phyloP scores from a whole-genome alignment of 805 yeast genomes.

The Kazachstania kunashirensis region DNA sequence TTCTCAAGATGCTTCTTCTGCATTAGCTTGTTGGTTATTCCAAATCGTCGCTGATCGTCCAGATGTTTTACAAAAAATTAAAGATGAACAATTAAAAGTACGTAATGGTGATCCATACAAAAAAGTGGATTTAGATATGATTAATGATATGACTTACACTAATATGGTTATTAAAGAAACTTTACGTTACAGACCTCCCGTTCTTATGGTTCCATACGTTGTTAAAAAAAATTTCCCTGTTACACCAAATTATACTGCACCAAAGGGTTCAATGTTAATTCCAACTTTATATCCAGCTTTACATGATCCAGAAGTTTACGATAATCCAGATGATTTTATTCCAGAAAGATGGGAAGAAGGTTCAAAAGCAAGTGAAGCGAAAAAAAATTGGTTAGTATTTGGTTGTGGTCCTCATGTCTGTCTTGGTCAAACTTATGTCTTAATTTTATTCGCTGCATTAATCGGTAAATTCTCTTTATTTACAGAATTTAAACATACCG shows the following conservation, averaged over 20 bases:
- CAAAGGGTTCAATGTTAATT: conserved; percentile 94
- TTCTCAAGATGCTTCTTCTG: conserved; percentile 95
- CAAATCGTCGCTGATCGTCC: conserved; percentile 95
- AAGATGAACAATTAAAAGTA: conserved; percentile 83
- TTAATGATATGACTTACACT: conserved; percentile 83
- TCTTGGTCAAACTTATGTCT: conserved; percentile 87
- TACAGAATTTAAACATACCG: conserved; percentile 72
- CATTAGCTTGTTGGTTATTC: conserved; percentile 96
- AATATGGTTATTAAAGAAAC: conserved; percentile 85
- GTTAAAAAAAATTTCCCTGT: conserved; percentile 82
- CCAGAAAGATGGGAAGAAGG: conserved; percentile 94
- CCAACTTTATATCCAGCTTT: conserved; percentile 93
- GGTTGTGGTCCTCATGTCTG: conserved; percentile 97
- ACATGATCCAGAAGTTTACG: conserved; percentile 95
- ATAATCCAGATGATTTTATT: conserved; percentile 84
- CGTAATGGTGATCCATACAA: conserved; percentile 65
- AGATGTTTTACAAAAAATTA: conserved; percentile 72
- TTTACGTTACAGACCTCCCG: conserved; percentile 94
- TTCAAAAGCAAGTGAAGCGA: conserved; percentile 61
- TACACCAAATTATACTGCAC: conserved; percentile 75
- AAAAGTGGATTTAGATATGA: conserved; percentile 58
- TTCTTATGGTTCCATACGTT: conserved; percentile 94
- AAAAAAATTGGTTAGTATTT: conserved; percentile 90
- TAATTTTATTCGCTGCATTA: conserved; percentile 79
- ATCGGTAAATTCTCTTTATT: conserved; percentile 83